Conservation (phyloP, 106 monocot species). For the Allium sativum region DNA sequence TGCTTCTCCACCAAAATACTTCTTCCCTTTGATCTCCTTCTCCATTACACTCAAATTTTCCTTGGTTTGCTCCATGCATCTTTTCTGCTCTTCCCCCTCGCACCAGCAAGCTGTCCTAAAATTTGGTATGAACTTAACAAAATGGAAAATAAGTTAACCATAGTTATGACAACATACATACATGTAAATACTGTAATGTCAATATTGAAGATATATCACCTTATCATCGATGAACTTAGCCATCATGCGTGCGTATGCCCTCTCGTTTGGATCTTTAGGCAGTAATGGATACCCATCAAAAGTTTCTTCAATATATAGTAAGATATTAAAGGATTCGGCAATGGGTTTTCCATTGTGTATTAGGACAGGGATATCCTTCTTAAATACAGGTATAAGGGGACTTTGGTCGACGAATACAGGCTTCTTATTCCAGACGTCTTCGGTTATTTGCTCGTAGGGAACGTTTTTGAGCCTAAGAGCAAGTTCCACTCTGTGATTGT, state of each 20-base stretch:
- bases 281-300: neutral
- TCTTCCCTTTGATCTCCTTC: neutral
- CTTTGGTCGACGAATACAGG: neutral
- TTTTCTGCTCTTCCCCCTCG: neutral
- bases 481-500: neutral
- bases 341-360: neutral
- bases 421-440: neutral
- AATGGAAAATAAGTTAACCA: neutral
- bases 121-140: neutral
- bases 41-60: neutral
- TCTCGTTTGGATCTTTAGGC: neutral
- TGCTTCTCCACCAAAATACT: neutral
- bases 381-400: neutral
- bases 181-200: neutral
- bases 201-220: neutral
- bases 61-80: neutral
- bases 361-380: neutral
- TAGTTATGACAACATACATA: neutral
- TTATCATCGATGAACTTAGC: constrained; percentile 3
- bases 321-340: neutral
- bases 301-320: neutral
- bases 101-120: constrained; percentile 1
- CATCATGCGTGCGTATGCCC: neutral
- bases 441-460: neutral
- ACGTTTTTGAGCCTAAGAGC: neutral